phyloP scores from a whole-genome alignment of 805 yeast species.

The Saccharomycopsis fibuligera region DNA sequence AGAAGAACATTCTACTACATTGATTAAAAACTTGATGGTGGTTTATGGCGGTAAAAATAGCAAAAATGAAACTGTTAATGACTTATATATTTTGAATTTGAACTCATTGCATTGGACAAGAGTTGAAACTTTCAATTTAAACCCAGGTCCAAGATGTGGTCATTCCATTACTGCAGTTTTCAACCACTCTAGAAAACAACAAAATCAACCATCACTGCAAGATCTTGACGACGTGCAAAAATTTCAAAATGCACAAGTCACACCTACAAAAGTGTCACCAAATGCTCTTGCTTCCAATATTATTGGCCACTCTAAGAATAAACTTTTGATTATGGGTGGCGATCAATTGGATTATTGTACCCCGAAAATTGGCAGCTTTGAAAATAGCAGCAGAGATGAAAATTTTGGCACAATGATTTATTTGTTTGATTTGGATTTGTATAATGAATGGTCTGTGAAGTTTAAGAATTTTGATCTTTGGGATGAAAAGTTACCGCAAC shows the following conservation, averaged over 20 bases:
- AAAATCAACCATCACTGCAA: background rate
- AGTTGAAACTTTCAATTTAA: slow-evolving; percentile 36
- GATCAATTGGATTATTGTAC: slow-evolving; percentile 66
- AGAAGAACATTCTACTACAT: slow-evolving; percentile 84
- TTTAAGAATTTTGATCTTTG: slow-evolving; percentile 16
- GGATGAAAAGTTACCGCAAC: slow-evolving; percentile 15
- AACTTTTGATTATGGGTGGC: slow-evolving; percentile 85
- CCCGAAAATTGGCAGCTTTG: slow-evolving; percentile 41
- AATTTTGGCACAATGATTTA: slow-evolving; percentile 57
- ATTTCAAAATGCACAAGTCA: slow-evolving; percentile 12
- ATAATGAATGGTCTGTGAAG: slow-evolving; percentile 21
- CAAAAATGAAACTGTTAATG: slow-evolving; percentile 60
- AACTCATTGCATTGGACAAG: slow-evolving; percentile 64
- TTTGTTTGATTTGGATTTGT: slow-evolving; percentile 47
- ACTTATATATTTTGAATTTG: slow-evolving; percentile 71
- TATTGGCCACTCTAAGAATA: slow-evolving; percentile 37
- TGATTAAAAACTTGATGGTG: slow-evolving; percentile 72
- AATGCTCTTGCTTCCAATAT: slow-evolving; percentile 16
- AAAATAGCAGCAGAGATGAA: slow-evolving; percentile 45
- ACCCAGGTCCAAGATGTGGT: slow-evolving; percentile 84
- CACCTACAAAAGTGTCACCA: slow-evolving; percentile 10
- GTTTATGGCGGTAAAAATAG: slow-evolving; percentile 85
- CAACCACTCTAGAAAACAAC: slow-evolving; percentile 25
- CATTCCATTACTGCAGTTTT: slow-evolving; percentile 76
- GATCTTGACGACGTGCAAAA: background rate